Evolutionary conservation across 768 basidiomycete species (phyloP).

Genomic region (Gautieria morchelliformis): DNA sequence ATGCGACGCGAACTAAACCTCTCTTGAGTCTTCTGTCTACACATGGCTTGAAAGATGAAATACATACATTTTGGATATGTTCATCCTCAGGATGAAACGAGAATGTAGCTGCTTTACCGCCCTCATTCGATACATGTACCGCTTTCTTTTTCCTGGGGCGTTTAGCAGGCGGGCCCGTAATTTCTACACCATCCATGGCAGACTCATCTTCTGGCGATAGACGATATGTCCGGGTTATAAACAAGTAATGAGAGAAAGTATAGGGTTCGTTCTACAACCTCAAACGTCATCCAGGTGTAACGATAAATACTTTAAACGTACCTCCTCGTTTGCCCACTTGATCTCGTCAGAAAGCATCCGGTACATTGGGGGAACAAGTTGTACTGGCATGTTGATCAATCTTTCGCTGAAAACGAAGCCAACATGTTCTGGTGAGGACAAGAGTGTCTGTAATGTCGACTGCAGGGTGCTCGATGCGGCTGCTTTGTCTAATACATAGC

Average conservation of each 20-base stretch:
- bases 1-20: constrained; percentile 37
- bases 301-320: constrained; percentile 6
- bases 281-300: neutral
- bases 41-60: constrained; percentile 1
- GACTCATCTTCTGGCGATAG: constrained; percentile 63
- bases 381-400: constrained; percentile 91
- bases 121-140: neutral
- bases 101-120: constrained; percentile 32
- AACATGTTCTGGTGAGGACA: constrained; percentile 49
- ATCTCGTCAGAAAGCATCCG: constrained; percentile 80
- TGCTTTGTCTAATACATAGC: constrained; percentile 61
- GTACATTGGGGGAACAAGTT: constrained; percentile 89
- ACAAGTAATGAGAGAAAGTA: constrained; percentile 60
- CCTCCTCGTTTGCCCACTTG: constrained; percentile 58
- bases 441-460: constrained; percentile 40
- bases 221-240: constrained; percentile 73
- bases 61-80: constrained; percentile 50
- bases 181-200: constrained; percentile 31
- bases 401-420: constrained; percentile 84
- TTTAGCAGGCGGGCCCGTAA: constrained; percentile 31
- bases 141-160: constrained; percentile 22
- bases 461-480: constrained; percentile 40
- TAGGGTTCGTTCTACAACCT: constrained; percentile 46
- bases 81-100: constrained; percentile 86
- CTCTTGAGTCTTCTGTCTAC: neutral